Conservation (phyloP, 768 basidiomycete genomes). For the Gyrodon lividus region DNA sequence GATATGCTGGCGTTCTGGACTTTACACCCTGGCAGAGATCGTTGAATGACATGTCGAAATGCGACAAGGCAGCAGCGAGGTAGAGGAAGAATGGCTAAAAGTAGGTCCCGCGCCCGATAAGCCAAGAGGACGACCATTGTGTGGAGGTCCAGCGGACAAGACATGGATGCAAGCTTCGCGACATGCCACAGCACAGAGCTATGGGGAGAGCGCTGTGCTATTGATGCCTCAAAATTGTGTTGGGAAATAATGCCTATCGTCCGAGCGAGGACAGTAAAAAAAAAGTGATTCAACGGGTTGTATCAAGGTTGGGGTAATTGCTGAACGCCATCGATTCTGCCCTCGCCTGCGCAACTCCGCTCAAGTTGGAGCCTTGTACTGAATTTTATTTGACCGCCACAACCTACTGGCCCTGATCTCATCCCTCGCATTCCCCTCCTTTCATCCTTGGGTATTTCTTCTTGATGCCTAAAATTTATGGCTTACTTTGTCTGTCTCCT, state of each 20-base stretch:
- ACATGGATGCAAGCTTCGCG: neutral
- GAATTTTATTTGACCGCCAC: conserved; percentile 13
- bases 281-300: too few relatives aligned
- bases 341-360: conserved; percentile 19
- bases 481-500: too few relatives aligned
- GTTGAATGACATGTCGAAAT: neutral
- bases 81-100: neutral
- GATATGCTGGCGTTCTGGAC: too few relatives aligned
- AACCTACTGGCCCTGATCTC: neutral
- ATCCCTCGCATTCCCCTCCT: too few relatives aligned
- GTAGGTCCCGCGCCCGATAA: conserved; percentile 6
- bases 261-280: neutral
- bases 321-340: too few relatives aligned
- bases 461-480: too few relatives aligned
- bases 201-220: conserved; percentile 13
- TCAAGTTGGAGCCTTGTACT: conserved; percentile 10
- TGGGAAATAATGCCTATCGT: neutral
- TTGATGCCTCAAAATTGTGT: neutral
- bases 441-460: too few relatives aligned
- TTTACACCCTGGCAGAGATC: conserved; percentile 1
- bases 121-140: conserved; percentile 9
- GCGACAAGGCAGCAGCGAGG: too few relatives aligned
- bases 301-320: too few relatives aligned
- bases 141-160: too few relatives aligned
- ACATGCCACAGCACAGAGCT: neutral